These are phyloP conservation scores for Yueomyces sp. DNA, from an alignment of 1,139 yeast species.

Conservation along the genomic window DNA sequence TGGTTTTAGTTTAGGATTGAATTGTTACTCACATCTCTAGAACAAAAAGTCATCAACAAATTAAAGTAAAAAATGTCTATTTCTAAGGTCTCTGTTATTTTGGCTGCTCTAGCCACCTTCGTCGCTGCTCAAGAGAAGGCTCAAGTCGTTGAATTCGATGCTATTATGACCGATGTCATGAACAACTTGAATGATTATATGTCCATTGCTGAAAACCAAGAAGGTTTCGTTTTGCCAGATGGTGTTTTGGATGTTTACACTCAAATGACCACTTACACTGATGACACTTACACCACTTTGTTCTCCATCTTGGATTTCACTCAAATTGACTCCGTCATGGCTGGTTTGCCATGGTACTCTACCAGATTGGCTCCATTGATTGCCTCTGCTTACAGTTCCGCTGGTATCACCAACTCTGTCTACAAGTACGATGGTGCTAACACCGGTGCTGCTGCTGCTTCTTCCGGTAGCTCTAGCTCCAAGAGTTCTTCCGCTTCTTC, in stretches of 20 bases:
- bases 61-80: neutral
- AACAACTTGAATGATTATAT: slow-evolving; percentile 7
- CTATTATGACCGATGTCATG: slow-evolving; percentile 7
- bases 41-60: too few relatives aligned
- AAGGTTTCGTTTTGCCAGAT: slow-evolving; percentile 12
- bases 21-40: too few relatives aligned
- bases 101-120: slow-evolving; percentile 7
- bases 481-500: slow-evolving; percentile 4
- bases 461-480: slow-evolving; percentile 13
- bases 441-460: slow-evolving; percentile 1
- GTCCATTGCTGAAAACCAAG: slow-evolving; percentile 4
- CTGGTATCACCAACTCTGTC: slow-evolving; percentile 1
- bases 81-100: slow-evolving; percentile 5
- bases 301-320: slow-evolving; percentile 16
- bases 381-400: slow-evolving; percentile 1
- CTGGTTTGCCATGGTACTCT: slow-evolving; percentile 33
- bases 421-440: slow-evolving; percentile 1
- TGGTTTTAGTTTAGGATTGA: too few relatives aligned
- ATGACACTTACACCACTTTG: slow-evolving; percentile 30
- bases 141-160: slow-evolving; percentile 6
- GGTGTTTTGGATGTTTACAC: slow-evolving; percentile 24
- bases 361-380: slow-evolving; percentile 22
- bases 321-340: slow-evolving; percentile 24
- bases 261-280: slow-evolving; percentile 28
- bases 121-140: slow-evolving; percentile 4